Conservation (phyloP, 2,329 filamentous ascomycete genomes). For the Helotiales sp. region DNA sequence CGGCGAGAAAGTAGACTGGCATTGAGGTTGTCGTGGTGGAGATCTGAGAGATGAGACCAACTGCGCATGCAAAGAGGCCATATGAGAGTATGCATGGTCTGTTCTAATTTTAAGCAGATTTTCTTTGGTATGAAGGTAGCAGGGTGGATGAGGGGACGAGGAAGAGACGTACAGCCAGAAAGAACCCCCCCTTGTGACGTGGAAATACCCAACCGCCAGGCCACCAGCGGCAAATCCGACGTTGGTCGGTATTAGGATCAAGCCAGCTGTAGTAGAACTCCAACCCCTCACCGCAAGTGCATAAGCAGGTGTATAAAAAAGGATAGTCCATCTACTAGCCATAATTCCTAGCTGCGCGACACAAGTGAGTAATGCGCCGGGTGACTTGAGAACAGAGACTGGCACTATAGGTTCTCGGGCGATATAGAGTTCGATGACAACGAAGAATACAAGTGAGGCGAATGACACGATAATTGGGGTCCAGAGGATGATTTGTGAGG, state of each 20-base stretch:
- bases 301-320: slow-evolving; percentile 81
- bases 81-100: slow-evolving; percentile 60
- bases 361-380: slow-evolving; percentile 72
- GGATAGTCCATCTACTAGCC: slow-evolving; percentile 75
- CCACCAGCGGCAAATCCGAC: slow-evolving; percentile 75
- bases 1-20: slow-evolving; percentile 54
- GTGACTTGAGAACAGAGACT: slow-evolving; percentile 65
- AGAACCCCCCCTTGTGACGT: slow-evolving; percentile 70
- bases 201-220: slow-evolving; percentile 70
- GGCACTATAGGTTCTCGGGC: slow-evolving; percentile 75
- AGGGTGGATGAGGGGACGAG: neutral
- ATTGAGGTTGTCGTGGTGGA: slow-evolving; percentile 53
- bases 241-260: slow-evolving; percentile 80
- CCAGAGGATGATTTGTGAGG: slow-evolving; percentile 60
- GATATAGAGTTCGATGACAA: slow-evolving; percentile 62
- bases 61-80: slow-evolving; percentile 58
- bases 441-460: slow-evolving; percentile 50
- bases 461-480: slow-evolving; percentile 62
- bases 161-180: slow-evolving; percentile 58
- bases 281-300: slow-evolving; percentile 74
- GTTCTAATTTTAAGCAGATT: neutral
- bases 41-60: slow-evolving; percentile 56
- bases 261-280: slow-evolving; percentile 67
- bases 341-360: slow-evolving; percentile 75
- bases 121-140: neutral